Base-by-base conservation (phyloP, 345 rosid species). In the Syzygium grande region DNA sequence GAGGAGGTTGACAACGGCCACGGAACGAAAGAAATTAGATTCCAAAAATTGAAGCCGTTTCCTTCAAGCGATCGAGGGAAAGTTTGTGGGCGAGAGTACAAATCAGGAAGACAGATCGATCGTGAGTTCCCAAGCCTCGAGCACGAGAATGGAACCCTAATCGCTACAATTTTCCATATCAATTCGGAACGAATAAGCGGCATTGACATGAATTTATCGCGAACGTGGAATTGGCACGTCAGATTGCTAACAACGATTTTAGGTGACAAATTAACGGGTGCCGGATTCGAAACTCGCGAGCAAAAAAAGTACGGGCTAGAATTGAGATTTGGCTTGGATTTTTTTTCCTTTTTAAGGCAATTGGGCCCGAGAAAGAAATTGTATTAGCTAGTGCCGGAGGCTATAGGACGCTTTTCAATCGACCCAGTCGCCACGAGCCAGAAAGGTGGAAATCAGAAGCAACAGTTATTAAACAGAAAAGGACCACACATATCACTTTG, bases 231-330 rank as follows among this genome's bases (percentile, higher is more conserved):
- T 17, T 34, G 7, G 1, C 80, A 34, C 34, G 23, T 27, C 4
- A 0, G 4, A 0, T 34, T 3, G 6, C 3, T 2, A 6, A 61
- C 7, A 14, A 4, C n/a, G 19, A 61, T 17, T 61, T 3, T 0
- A 4, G 38, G n/a, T 2, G 4, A 61, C 3, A n/a, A 61, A 61
- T 6, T 61, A 68, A 68, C 1, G 11, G 43, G 34, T 1, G 11
- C 17, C 8, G 30, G 5, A 30, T 16, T 30, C 16, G 11, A 68
- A 68, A 30, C 34, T 68, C 6, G 2, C 12, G n/a, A 10, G 12
- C 10, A 21, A 17, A 5, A 8, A 8, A 68, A 34, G 13, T 1
- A 17, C 5, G 46, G 0, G 21, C 1, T 17, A 17, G 9, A 68
- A 16, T 68, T 2, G 3, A 34, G 23, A 54, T 54, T 9, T 3